Evolutionary conservation across 768 basidiomycete species (phyloP).

Genomic region (Boletus fagicola): DNA sequence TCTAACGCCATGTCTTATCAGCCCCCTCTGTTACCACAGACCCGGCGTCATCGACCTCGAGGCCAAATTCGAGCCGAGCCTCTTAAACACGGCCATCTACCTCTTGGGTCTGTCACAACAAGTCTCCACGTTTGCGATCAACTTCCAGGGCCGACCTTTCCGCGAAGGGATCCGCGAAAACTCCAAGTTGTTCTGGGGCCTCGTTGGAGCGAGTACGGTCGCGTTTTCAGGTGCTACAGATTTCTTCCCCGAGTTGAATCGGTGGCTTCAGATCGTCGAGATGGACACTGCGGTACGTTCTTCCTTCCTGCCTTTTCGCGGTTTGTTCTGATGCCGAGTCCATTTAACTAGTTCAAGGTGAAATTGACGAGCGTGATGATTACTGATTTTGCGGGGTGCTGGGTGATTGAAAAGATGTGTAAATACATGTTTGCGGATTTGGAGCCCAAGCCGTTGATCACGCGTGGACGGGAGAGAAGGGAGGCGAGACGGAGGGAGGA

Average conservation of each 20-base stretch:
- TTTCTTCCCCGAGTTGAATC: slow-evolving; percentile 91
- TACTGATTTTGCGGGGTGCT: slow-evolving; percentile 87
- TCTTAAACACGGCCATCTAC: slow-evolving; percentile 97
- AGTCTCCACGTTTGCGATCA: slow-evolving; percentile 97
- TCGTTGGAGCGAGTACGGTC: slow-evolving; percentile 84
- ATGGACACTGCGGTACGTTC: slow-evolving; percentile 72
- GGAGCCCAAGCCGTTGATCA: slow-evolving; percentile 82
- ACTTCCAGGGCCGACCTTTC: slow-evolving; percentile 99
- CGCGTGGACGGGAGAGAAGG: slow-evolving; percentile 76
- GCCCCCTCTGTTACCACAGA: slow-evolving; percentile 31
- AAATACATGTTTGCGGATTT: slow-evolving; percentile 87
- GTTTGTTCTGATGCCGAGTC: too few relatives aligned
- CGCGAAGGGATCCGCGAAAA: slow-evolving; percentile 98
- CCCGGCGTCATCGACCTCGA: slow-evolving; percentile 85
- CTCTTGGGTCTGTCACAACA: slow-evolving; percentile 94
- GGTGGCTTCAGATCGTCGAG: slow-evolving; percentile 96
- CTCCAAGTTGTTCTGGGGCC: slow-evolving; percentile 87
- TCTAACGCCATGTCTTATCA: background rate
- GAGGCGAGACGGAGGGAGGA: slow-evolving; percentile 56
- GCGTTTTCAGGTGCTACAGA: slow-evolving; percentile 94
- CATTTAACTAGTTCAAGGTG: slow-evolving; percentile 87
- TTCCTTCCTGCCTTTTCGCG: too few relatives aligned
- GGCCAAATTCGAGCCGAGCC: slow-evolving; percentile 92
- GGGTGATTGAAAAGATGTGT: slow-evolving; percentile 75
- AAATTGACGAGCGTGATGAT: slow-evolving; percentile 79